Evolutionary conservation across 2,329 filamentous ascomycete species (phyloP).

Genomic region (Epichloe uncinata): DNA sequence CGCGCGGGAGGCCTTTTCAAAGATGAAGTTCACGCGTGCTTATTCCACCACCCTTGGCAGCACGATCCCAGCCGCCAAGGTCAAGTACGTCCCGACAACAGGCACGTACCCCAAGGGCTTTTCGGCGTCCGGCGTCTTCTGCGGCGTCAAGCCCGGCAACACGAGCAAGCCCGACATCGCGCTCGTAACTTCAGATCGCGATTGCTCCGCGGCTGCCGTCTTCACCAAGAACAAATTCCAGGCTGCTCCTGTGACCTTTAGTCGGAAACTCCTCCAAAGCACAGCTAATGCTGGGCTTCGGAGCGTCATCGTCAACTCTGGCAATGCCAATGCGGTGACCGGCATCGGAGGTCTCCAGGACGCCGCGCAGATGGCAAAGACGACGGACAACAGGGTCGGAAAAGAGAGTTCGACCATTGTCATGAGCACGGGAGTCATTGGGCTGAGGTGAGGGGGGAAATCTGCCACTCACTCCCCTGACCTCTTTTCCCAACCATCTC

Average conservation of each 20-base stretch:
- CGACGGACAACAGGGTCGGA: constrained; percentile 53
- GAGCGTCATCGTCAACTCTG: constrained; percentile 84
- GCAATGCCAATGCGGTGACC: constrained; percentile 94
- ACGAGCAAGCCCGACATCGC: constrained; percentile 85
- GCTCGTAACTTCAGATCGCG: constrained; percentile 71
- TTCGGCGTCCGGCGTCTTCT: constrained; percentile 71
- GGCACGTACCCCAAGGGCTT: constrained; percentile 90
- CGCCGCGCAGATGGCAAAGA: constrained; percentile 68
- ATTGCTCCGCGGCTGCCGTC: constrained; percentile 78
- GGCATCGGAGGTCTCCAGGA: constrained; percentile 82
- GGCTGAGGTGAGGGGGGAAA: constrained; percentile 51
- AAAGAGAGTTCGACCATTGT: constrained; percentile 56
- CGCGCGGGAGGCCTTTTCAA: constrained; percentile 4
- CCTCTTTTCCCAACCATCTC: neutral
- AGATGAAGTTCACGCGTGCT: constrained; percentile 22
- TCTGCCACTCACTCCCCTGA: neutral
- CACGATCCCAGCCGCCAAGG: constrained; percentile 61
- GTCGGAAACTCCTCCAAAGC: constrained; percentile 54
- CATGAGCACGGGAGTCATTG: constrained; percentile 98
- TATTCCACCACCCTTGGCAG: constrained; percentile 19
- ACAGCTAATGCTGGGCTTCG: constrained; percentile 57
- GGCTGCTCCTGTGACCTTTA: constrained; percentile 85
- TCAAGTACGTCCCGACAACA: constrained; percentile 74
- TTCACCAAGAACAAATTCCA: constrained; percentile 99
- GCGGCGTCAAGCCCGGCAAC: constrained; percentile 88